A percentile compares a stretch with the other conserved stretches of the same genome.
phyloP scores from a whole-genome alignment of 2,329 filamentous ascomycete species.

The Colletotrichum neosansevieriae region DNA sequence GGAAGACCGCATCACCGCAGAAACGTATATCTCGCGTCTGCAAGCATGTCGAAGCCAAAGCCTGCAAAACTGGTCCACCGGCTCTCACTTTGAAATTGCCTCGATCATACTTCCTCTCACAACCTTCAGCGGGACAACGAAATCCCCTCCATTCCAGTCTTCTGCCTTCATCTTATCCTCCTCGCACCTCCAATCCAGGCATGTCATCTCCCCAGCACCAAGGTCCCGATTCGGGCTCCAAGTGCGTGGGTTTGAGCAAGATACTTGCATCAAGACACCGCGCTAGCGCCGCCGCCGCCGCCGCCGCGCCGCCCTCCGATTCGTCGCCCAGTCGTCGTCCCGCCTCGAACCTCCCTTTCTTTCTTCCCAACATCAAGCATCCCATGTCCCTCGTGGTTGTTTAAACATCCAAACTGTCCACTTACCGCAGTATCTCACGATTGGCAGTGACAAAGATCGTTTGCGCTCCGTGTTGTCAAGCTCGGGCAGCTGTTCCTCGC shows the following conservation, averaged over 20 bases:
- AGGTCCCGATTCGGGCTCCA: constrained; percentile 2
- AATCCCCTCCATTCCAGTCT: constrained; percentile 15
- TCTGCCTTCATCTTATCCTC: background rate
- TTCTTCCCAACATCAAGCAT: constrained; percentile 1
- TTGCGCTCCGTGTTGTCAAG: background rate
- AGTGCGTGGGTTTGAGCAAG: constrained; percentile 42
- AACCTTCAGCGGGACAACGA: constrained; percentile 1
- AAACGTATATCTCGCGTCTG: no score
- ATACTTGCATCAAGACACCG: constrained; percentile 37
- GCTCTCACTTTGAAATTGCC: background rate
- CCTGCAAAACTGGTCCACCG: no score
- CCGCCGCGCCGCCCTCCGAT: constrained; percentile 32
- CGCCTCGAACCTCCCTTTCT: constrained; percentile 20
- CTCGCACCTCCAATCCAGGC: background rate
- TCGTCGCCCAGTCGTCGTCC: constrained; percentile 22
- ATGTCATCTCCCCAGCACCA: constrained; percentile 1
- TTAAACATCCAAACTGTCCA: background rate
- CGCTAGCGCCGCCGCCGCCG: constrained; percentile 35
- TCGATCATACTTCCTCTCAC: no score
- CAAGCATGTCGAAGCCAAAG: no score
- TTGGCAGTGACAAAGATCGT: no score
- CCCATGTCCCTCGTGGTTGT: background rate
- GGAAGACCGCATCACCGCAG: no score
- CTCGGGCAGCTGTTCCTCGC: background rate
- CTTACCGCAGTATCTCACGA: background rate